Evolutionary conservation across 805 yeast genomes (phyloP), one percentile per base, ranked within the genome.

Genomic region (Tanozyma kutaoensis): DNA sequence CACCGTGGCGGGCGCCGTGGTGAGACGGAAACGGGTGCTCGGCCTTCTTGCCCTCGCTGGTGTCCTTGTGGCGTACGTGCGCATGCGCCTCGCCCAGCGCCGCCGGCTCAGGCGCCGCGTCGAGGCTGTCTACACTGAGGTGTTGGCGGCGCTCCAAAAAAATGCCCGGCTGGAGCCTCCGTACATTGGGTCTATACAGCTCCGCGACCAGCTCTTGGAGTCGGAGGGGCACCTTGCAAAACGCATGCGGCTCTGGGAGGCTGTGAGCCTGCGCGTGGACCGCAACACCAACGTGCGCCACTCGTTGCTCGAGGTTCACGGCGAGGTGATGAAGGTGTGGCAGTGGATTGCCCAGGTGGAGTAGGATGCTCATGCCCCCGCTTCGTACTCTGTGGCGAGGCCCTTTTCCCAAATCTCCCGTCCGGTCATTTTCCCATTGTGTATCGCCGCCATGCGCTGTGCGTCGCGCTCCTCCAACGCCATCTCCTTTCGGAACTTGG

Each of bases 381-480:
- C 17, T 15, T 7, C 17, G 17, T n/a, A n/a, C 20, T 69, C 76
- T 28, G 75, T 76, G 23, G 79, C 93, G 39, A 91, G 66, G 24
- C 97, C 97, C 43, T 66, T 66, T 46, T 85, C 97, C 45, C 88
- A 88, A 33, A 91, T 79, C 52, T 84, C 88, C 40, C 72, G 68
- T 14, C 98, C 98, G 0, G 93, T 76, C 43, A 85, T 52, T 50
- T 75, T 79, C 6, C 91, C 93, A 24, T 63, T 65, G 45, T 79
- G 88, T 43, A 74, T 68, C n/a, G 46, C 48, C 21, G 55, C 49
- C 33, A 66, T 65, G 37, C 81, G 62, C 28, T 61, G 55, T 20
- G 51, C 52, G 30, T 70, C 65, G 37, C 72, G 59, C 26, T 66
- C 66, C 39, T 79, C 88, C 35, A 71, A 55, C n/a, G 73, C 71